Evolutionary conservation across 495 filamentous ascomycete genomes (phyloP).

Genomic region (Hypoxylon cercidicola): DNA sequence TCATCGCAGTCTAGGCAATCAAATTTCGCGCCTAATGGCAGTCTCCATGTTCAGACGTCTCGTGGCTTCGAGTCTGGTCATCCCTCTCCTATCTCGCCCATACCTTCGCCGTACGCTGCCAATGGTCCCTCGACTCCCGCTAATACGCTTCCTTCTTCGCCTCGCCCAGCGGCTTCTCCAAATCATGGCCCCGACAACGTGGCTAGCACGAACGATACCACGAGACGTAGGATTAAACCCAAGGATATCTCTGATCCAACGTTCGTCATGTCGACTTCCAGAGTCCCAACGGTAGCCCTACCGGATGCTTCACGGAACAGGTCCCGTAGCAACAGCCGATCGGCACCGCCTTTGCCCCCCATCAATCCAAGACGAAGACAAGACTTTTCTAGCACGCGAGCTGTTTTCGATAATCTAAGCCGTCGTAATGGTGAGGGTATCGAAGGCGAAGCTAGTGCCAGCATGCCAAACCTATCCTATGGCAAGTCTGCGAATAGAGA

Average conservation of each 20-base stretch:
- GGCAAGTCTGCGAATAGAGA: conserved; percentile 51
- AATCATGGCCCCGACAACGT: conserved; percentile 38
- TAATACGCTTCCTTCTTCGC: conserved; percentile 47
- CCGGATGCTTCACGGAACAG: conserved; percentile 51
- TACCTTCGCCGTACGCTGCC: conserved; percentile 61
- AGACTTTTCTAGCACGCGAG: conserved; percentile 64
- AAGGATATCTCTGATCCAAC: conserved; percentile 84
- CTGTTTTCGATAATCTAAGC: conserved; percentile 63
- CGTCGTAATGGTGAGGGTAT: conserved; percentile 49
- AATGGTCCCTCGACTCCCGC: conserved; percentile 65
- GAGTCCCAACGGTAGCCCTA: conserved; percentile 72
- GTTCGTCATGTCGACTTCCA: conserved; percentile 80
- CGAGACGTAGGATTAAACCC: conserved; percentile 76
- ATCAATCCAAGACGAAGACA: conserved; percentile 75
- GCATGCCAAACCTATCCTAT: conserved; percentile 34
- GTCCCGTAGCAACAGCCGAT: conserved; percentile 50
- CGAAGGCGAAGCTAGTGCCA: conserved; percentile 37
- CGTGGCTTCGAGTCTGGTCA: conserved; percentile 49
- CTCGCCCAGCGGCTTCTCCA: conserved; percentile 44
- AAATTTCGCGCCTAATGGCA: conserved; percentile 38
- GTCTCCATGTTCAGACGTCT: conserved; percentile 47
- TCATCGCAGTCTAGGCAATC: conserved; percentile 43
- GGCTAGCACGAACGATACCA: conserved; percentile 42
- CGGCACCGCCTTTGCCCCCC: conserved; percentile 70
- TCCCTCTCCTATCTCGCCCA: conserved; percentile 60